Percentiles rank a stretch among this genome's conserved stretches.
Conservation (phyloP, 2,329 filamentous ascomycete genomes). For the Trichoderma sp. region DNA sequence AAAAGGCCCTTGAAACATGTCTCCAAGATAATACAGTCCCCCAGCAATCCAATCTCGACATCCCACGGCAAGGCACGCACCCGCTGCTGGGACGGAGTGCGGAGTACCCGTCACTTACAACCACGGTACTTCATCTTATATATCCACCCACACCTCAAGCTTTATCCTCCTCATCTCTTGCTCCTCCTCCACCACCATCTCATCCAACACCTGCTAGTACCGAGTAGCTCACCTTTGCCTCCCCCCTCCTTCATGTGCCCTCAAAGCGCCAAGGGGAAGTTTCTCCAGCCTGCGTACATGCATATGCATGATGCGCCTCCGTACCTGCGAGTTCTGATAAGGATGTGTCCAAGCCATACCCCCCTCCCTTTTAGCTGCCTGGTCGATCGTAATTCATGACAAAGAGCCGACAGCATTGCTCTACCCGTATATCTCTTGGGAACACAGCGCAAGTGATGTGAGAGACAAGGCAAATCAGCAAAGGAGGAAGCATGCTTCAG, state of each 20-base stretch:
- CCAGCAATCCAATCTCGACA: background rate
- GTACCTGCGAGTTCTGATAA: slow-evolving; percentile 10
- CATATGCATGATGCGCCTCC: slow-evolving; percentile 16
- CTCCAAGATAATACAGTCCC: background rate
- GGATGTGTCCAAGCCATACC: background rate
- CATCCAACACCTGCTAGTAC: background rate
- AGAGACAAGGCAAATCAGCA: slow-evolving; percentile 13
- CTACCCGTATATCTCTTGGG: background rate
- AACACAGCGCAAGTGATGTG: background rate
- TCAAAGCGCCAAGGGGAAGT: slow-evolving; percentile 17
- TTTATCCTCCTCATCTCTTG: background rate
- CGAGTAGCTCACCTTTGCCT: slow-evolving; percentile 5
- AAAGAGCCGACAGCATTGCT: background rate
- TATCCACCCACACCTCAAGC: slow-evolving; percentile 2
- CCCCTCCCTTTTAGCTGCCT: background rate
- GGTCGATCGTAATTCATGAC: slow-evolving; percentile 12
- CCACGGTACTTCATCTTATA: background rate
- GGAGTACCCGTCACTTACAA: slow-evolving; percentile 1
- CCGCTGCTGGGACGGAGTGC: background rate
- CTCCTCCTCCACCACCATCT: slow-evolving; percentile 4
- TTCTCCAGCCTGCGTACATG: slow-evolving; percentile 15
- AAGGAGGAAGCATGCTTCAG: slow-evolving; percentile 1
- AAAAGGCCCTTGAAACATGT: slow-evolving; percentile 2
- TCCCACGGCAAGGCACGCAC: background rate
- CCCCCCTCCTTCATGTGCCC: background rate